Evolutionary conservation across 345 rosid genomes (phyloP).

Genomic region (Pugionium cornutum): DNA sequence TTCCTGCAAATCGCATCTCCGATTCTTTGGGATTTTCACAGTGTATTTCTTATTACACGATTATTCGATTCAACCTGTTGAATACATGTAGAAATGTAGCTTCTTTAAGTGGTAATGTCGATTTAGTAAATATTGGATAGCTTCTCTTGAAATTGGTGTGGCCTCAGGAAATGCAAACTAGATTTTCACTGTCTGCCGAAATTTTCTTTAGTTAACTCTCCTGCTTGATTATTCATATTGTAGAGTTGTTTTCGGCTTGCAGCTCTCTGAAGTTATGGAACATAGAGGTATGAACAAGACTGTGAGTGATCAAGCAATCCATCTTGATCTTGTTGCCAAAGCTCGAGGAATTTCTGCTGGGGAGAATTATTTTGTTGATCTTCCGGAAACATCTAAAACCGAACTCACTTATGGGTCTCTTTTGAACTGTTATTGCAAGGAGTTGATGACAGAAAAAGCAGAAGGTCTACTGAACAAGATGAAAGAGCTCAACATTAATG

Average conservation of each 20-base stretch:
- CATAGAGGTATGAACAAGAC: conserved; percentile 87
- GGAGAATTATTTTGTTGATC: conserved; percentile 73
- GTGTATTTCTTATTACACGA: background rate
- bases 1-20: background rate
- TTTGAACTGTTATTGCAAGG: conserved; percentile 87
- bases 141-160: background rate
- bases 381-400: conserved; percentile 77
- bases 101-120: background rate
- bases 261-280: conserved; percentile 87
- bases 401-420: conserved; percentile 80
- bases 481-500: conserved; percentile 81
- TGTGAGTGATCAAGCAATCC: conserved; percentile 91
- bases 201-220: background rate
- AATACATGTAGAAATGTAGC: conserved; percentile 16
- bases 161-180: background rate
- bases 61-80: background rate
- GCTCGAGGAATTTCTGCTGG: conserved; percentile 73
- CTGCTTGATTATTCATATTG: conserved; percentile 10
- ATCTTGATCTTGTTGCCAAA: conserved; percentile 91
- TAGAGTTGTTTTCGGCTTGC: conserved; percentile 22
- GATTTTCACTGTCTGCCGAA: conserved; percentile 1
- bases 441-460: conserved; percentile 73
- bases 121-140: background rate
- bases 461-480: conserved; percentile 76
- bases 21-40: background rate